Evolutionary conservation across 805 yeast genomes (phyloP).

Genomic region (Cyberlindnera xishuangbannaensis): DNA sequence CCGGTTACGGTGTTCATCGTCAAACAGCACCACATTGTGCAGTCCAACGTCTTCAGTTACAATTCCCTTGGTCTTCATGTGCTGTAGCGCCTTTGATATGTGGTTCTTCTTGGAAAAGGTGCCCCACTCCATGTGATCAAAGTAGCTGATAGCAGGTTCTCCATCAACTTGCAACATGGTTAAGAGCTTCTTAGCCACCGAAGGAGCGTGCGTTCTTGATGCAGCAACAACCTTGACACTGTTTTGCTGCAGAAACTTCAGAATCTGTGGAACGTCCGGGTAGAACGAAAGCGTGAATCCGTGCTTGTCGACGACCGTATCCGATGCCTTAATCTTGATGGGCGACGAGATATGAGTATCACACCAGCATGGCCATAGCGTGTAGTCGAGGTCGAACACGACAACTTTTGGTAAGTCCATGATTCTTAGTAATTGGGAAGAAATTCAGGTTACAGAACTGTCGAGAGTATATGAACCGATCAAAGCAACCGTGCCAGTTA

Average conservation of each 20-base stretch:
- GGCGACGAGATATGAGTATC: constrained; percentile 67
- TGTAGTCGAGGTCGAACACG: constrained; percentile 72
- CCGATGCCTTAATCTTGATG: constrained; percentile 31
- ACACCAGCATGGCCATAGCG: constrained; percentile 83
- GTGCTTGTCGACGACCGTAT: constrained; percentile 40
- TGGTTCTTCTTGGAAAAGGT: constrained; percentile 53
- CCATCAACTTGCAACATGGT: constrained; percentile 45
- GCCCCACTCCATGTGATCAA: constrained; percentile 67
- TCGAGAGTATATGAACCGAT: too few species aligned
- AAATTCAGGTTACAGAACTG: too few species aligned
- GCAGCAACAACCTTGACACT: constrained; percentile 59
- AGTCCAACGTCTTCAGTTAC: constrained; percentile 43
- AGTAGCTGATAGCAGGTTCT: constrained; percentile 44
- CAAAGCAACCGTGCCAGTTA: too few species aligned
- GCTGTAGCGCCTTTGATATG: constrained; percentile 48
- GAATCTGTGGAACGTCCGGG: constrained; percentile 61
- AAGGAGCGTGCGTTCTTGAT: constrained; percentile 73
- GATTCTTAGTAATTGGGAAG: too few species aligned
- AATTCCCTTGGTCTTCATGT: constrained; percentile 23
- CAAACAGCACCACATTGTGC: constrained; percentile 45
- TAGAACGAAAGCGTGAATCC: constrained; percentile 56
- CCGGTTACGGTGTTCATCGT: constrained; percentile 72
- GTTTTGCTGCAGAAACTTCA: constrained; percentile 43
- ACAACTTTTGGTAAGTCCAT: constrained; percentile 40
- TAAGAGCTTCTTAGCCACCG: constrained; percentile 64